These are phyloP conservation scores for Arxiozyma heterogenica DNA, from an alignment of 1,139 yeast species.

Conservation along the genomic window DNA sequence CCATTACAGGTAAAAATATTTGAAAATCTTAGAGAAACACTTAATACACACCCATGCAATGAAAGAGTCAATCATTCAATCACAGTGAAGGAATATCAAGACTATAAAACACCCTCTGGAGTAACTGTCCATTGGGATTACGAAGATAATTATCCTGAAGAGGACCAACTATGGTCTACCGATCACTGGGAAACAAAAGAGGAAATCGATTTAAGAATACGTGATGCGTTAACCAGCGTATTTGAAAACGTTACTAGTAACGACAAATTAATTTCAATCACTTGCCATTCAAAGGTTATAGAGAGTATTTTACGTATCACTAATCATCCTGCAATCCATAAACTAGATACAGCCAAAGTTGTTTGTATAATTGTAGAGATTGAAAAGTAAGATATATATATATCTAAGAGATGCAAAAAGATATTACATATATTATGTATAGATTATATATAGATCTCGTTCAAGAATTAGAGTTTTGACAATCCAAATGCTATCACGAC, in stretches of 20 bases:
- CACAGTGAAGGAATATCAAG: conserved; percentile 14
- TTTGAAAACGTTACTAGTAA: conserved; percentile 28
- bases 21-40: conserved; percentile 56
- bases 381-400: not conserved
- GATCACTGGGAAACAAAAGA: conserved; percentile 38
- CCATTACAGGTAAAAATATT: conserved; percentile 8
- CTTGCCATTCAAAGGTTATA: conserved; percentile 58
- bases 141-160: conserved; percentile 40
- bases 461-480: not conserved
- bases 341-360: conserved; percentile 51
- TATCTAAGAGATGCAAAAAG: not conserved
- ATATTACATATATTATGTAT: not conserved
- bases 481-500: not conserved
- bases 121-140: conserved; percentile 34
- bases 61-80: conserved; percentile 34
- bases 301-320: conserved; percentile 43
- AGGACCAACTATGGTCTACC: conserved; percentile 37
- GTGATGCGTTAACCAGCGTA: conserved; percentile 34
- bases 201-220: conserved; percentile 44
- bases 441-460: not conserved
- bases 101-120: conserved; percentile 10
- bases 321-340: conserved; percentile 44
- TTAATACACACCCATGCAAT: conserved; percentile 62
- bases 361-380: conserved; percentile 48
- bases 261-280: conserved; percentile 38